These are phyloP conservation scores for Plasmodium vinckei DNA, from an alignment of 169 alveolate genomes.

Conservation along the genomic window DNA sequence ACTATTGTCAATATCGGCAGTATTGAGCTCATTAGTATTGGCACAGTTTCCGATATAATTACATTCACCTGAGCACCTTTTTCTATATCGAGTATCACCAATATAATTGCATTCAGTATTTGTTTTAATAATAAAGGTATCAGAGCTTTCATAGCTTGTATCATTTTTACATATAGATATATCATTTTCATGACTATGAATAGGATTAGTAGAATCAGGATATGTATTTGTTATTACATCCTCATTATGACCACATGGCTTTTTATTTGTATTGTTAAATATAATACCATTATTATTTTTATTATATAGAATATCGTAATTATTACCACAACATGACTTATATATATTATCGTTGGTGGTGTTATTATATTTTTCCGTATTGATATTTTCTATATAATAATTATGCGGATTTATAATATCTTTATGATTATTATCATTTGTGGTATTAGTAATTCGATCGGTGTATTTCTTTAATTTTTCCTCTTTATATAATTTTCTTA, in stretches of 20 bases:
- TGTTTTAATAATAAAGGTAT: background rate
- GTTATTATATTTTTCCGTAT: background rate
- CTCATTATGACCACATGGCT: too few species aligned
- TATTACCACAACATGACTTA: background rate
- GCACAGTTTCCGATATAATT: too few species aligned
- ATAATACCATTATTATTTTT: background rate
- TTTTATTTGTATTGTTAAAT: too few species aligned
- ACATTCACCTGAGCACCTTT: too few species aligned
- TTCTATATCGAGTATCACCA: background rate
- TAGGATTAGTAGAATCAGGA: background rate
- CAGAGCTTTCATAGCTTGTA: conserved; percentile 10
- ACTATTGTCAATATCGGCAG: too few species aligned
- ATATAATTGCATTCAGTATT: background rate
- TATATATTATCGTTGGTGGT: too few species aligned
- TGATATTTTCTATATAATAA: conserved; percentile 6
- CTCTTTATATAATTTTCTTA: conserved; percentile 13
- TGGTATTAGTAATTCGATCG: background rate
- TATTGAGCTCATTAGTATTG: too few species aligned
- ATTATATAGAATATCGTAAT: background rate
- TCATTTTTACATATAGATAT: conserved; percentile 13
- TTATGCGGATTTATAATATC: background rate
- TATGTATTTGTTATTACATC: background rate
- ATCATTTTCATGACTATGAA: conserved; percentile 1
- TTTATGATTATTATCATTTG: background rate
- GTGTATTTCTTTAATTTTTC: background rate